Evolutionary conservation across 1,139 yeast genomes (phyloP).

Genomic region (Lodderomyces parapsilosis): DNA sequence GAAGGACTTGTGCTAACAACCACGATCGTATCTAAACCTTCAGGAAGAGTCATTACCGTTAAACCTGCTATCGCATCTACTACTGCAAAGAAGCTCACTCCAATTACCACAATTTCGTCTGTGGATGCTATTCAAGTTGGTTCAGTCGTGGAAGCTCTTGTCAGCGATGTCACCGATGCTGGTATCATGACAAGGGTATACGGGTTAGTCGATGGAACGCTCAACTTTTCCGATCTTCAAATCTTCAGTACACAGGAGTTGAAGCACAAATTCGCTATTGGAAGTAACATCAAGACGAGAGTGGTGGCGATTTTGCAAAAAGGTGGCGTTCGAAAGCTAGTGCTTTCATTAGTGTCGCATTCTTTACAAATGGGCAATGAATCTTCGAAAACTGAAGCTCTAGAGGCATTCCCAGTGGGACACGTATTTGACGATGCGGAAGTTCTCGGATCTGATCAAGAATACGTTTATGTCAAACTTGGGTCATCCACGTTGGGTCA

Average conservation of each 20-base stretch:
- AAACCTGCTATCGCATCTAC: constrained; percentile 34
- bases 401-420: constrained; percentile 79
- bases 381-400: constrained; percentile 14
- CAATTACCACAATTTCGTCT: constrained; percentile 58
- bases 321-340: constrained; percentile 58
- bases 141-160: constrained; percentile 68
- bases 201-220: constrained; percentile 74
- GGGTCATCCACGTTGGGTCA: constrained; percentile 61
- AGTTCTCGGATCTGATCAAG: constrained; percentile 57
- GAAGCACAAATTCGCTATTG: constrained; percentile 62
- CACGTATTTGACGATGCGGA: constrained; percentile 59
- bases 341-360: constrained; percentile 65
- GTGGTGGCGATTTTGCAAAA: constrained; percentile 59
- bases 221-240: constrained; percentile 66
- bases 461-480: constrained; percentile 56
- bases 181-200: constrained; percentile 69
- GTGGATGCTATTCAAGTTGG: constrained; percentile 87
- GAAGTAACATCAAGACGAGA: constrained; percentile 67
- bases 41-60: constrained; percentile 63
- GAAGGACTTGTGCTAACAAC: constrained; percentile 53
- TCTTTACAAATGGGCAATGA: constrained; percentile 31
- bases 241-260: constrained; percentile 48
- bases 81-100: constrained; percentile 37
- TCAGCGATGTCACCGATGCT: constrained; percentile 55
- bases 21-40: constrained; percentile 41